phyloP scores from a whole-genome alignment of 345 rosid genomes.

The Hirschfeldia incana region DNA sequence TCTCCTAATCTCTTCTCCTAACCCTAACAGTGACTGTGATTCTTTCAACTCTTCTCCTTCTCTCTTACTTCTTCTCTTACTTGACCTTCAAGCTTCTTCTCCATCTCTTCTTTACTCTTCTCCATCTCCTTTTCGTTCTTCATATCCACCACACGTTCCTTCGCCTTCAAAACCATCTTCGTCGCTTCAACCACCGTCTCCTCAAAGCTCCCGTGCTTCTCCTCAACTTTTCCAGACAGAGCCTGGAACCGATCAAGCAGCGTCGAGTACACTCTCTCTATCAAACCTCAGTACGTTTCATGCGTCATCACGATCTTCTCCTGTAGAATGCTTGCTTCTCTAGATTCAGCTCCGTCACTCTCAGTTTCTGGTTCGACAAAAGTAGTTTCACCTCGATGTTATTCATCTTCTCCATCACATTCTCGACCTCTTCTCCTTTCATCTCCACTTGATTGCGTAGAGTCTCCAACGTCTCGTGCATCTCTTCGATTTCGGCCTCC shows the following conservation, averaged over 20 bases:
- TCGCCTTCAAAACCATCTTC: no score
- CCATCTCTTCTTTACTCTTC: constrained; percentile 34
- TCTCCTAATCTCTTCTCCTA: no score
- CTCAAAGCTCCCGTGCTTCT: constrained; percentile 41
- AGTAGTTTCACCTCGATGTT: constrained; percentile 81
- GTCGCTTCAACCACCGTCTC: constrained; percentile 49
- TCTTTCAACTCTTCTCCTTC: constrained; percentile 50
- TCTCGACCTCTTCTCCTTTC: constrained; percentile 74
- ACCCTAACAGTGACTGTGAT: constrained; percentile 43
- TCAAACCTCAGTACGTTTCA: constrained; percentile 49
- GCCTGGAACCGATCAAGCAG: constrained; percentile 45
- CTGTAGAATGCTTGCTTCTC: constrained; percentile 67
- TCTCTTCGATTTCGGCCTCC: constrained; percentile 49
- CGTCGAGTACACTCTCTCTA: constrained; percentile 43
- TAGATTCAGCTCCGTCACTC: constrained; percentile 73
- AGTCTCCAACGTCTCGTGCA: constrained; percentile 61
- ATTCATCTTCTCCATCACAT: constrained; percentile 53
- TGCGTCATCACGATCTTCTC: constrained; percentile 50
- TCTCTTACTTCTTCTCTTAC: constrained; percentile 40
- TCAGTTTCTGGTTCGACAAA: constrained; percentile 88
- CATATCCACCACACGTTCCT: constrained; percentile 48
- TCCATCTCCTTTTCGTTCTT: constrained; percentile 38
- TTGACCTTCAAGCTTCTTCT: constrained; percentile 48
- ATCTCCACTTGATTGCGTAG: constrained; percentile 65
- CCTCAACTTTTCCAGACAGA: constrained; percentile 45